Conservation (phyloP, 139 green algal species). For the Auxenochlorella pyrenoidosa region DNA sequence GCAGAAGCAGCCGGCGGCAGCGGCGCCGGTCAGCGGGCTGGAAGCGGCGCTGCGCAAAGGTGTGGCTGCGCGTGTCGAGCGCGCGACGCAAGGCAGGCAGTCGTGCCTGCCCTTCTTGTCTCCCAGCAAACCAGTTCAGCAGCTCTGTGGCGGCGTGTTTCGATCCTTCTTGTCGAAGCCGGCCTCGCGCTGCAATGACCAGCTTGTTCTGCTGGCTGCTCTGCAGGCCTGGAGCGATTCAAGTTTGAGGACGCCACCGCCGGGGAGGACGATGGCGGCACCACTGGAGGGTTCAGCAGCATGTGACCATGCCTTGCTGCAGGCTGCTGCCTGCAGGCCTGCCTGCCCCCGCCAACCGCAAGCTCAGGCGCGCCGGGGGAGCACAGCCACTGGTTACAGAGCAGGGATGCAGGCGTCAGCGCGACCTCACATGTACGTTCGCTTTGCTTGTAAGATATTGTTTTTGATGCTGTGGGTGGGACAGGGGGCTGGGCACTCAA, state of each 20-base stretch:
- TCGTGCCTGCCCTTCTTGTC: background rate
- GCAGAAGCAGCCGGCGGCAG: background rate
- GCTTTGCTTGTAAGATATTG: background rate
- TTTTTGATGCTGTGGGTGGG: background rate
- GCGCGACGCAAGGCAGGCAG: background rate
- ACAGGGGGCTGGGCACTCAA: too few species aligned
- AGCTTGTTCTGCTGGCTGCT: background rate
- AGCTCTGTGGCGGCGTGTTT: too few species aligned
- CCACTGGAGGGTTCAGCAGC: conserved; percentile 5
- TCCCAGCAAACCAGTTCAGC: too few species aligned
- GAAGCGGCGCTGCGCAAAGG: conserved; percentile 52
- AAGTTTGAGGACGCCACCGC: conserved; percentile 50
- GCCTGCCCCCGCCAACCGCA: background rate
- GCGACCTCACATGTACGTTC: too few species aligned
- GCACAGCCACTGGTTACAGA: too few species aligned
- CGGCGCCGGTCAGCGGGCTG: conserved; percentile 21
- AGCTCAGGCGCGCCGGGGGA: too few species aligned
- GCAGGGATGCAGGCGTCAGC: too few species aligned
- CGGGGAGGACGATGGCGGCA: conserved; percentile 14
- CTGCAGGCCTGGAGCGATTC: conserved; percentile 54
- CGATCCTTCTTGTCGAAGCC: too few species aligned
- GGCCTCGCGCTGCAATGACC: too few species aligned
- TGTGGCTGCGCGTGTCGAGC: background rate
- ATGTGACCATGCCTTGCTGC: background rate
- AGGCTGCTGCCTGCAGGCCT: background rate